These are phyloP conservation scores for Rhodamnia argentea DNA, from an alignment of 345 rosid genomes.

Conservation along the genomic window DNA sequence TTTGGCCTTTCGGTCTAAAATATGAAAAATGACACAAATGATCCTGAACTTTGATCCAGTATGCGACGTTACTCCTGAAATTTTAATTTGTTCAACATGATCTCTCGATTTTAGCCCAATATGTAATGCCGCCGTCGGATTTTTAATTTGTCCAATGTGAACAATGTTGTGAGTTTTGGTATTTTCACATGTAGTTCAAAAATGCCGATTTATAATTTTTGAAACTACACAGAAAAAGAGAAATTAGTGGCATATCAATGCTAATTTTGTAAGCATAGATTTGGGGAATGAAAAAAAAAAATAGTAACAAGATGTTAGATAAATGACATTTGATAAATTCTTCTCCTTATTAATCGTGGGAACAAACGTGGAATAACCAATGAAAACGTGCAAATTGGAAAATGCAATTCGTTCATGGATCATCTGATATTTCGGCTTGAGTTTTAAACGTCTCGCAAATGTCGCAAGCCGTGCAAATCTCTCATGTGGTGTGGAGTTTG, in stretches of 20 bases:
- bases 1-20: not conserved
- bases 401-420: not conserved
- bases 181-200: not conserved
- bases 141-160: too few relatives aligned
- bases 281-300: not conserved
- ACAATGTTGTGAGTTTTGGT: not conserved
- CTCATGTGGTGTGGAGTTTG: too few relatives aligned
- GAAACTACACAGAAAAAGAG: not conserved
- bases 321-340: too few relatives aligned
- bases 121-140: too few relatives aligned
- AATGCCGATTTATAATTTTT: not conserved
- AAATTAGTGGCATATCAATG: not conserved
- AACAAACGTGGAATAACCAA: too few relatives aligned
- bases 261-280: not conserved
- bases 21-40: not conserved
- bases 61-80: accelerated
- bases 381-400: not conserved
- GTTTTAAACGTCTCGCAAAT: too few relatives aligned
- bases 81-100: not conserved
- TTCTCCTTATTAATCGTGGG: too few relatives aligned
- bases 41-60: accelerated
- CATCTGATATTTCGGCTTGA: too few relatives aligned
- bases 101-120: not conserved
- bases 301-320: too few relatives aligned
- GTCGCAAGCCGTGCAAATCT: too few relatives aligned